Evolutionary conservation across 352 stramenopile genomes (phyloP), one percentile per base, ranked within the genome.

Genomic region (Pythium utonaiense): DNA sequence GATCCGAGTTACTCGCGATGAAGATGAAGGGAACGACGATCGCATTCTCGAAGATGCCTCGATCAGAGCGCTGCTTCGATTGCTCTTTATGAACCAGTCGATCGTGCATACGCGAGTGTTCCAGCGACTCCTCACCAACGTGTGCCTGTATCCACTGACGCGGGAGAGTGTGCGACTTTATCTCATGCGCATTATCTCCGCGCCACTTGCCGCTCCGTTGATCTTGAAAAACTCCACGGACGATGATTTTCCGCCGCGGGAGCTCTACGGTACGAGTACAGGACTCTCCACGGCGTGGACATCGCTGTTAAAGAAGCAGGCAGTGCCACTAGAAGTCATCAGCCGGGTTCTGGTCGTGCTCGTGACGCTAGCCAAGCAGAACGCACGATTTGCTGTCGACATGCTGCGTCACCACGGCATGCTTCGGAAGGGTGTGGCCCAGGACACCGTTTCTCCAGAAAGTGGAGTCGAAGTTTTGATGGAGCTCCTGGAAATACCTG

Each of bases 291-390:
- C 25, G 33, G 17, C 66, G 9, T 50, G 42, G 42, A 31, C 42
- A 10, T 50, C 42, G 22, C 16, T 50, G 42, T 22, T 50, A 13
- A 50, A 9, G 68, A 52, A 73, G 51, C 74, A 73, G 33, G 24
- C 47, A n/a, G 60, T 90, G 30, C 91, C 93, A 49, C 75, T 77
- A 16, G 86, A 98, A 60, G 89, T 98, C 10, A 74, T 96, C 19
- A 91, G 86, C 24, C 81, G 95, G 21, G 92, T 97, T 38, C 72
- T 98, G 17, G 72, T 88, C 47, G 83, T 95, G 10, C 72, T 98
- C 38, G 75, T 87, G 5, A 86, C 83, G 12, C 66, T 99, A 14
- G 89, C 80, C 19, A 98, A 98, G 75, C 87, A 96, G 56, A 98
- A 96, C 24, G 77, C 85, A 2, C 83, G 92, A 16, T 95, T 98